Conservation (phyloP, 2,329 filamentous ascomycete genomes). For the Acrocalymma vagum region DNA sequence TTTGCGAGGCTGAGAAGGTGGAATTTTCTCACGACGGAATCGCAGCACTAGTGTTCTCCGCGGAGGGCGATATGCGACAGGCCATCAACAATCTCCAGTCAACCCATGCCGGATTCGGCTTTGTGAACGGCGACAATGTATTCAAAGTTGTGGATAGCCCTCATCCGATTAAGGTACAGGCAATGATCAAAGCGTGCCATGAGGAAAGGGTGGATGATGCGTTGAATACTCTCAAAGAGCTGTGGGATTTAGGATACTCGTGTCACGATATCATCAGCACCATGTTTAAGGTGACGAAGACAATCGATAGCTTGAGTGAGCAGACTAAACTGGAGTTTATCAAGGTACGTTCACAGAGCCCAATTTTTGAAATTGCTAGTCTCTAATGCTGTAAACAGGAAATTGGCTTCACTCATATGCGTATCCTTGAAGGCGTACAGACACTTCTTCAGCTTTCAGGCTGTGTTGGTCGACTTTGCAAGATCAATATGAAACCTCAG, state of each 20-base stretch:
- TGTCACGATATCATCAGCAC: conserved; percentile 98
- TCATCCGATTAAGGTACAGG: conserved; percentile 97
- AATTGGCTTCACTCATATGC: conserved; percentile 99
- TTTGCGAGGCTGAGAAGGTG: conserved; percentile 91
- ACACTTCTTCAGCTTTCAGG: conserved; percentile 93
- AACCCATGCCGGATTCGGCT: conserved; percentile 90
- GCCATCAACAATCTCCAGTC: conserved; percentile 98
- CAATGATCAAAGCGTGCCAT: conserved; percentile 97
- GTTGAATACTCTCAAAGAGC: conserved; percentile 83
- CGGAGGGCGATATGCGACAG: conserved; percentile 98
- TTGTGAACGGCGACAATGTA: conserved; percentile 97
- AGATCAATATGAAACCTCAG: conserved; percentile 94
- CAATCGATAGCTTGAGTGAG: conserved; percentile 88
- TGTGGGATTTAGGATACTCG: conserved; percentile 97
- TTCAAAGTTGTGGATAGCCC: conserved; percentile 97
- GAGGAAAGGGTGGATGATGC: conserved; percentile 90
- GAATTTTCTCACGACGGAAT: conserved; percentile 92
- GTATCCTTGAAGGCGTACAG: conserved; percentile 96
- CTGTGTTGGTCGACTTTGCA: conserved; percentile 88
- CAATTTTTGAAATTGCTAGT: too few relatives aligned
- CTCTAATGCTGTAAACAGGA: too few relatives aligned
- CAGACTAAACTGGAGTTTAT: conserved; percentile 97
- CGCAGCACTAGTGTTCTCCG: conserved; percentile 95
- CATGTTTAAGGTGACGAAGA: conserved; percentile 99
- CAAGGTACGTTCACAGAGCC: conserved; percentile 57